Conservation (phyloP, 345 rosid genomes). For the Dipteronia dyeriana region DNA sequence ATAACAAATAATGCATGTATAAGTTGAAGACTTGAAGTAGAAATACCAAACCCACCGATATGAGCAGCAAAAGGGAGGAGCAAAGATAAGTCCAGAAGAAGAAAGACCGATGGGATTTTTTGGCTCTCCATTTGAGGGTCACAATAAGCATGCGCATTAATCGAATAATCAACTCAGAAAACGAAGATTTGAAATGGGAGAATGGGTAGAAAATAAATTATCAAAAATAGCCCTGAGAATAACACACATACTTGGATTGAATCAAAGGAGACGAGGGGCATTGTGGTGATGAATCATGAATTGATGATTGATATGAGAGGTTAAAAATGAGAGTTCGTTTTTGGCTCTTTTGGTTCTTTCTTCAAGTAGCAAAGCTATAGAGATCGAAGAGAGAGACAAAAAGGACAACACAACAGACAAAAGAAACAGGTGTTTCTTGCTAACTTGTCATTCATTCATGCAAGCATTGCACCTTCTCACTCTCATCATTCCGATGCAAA, state of each 20-base stretch:
- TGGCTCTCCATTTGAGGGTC: conserved; percentile 3
- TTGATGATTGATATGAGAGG: no score
- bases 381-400: background rate
- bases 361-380: background rate
- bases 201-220: background rate
- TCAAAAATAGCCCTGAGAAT: background rate
- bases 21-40: background rate
- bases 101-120: background rate
- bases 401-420: background rate
- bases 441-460: background rate
- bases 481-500: conserved; percentile 3
- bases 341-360: background rate
- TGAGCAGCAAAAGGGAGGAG: conserved; percentile 5
- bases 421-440: background rate
- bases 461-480: conserved; percentile 5
- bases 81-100: conserved; percentile 7
- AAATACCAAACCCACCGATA: background rate
- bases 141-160: background rate
- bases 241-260: background rate
- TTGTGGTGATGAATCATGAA: background rate
- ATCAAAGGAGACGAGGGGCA: background rate
- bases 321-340: background rate
- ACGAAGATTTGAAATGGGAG: background rate
- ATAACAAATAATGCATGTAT: background rate
- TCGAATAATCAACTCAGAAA: background rate